Base-by-base conservation (phyloP, 208 protist genomes). In the Polymyxa betae region DNA sequence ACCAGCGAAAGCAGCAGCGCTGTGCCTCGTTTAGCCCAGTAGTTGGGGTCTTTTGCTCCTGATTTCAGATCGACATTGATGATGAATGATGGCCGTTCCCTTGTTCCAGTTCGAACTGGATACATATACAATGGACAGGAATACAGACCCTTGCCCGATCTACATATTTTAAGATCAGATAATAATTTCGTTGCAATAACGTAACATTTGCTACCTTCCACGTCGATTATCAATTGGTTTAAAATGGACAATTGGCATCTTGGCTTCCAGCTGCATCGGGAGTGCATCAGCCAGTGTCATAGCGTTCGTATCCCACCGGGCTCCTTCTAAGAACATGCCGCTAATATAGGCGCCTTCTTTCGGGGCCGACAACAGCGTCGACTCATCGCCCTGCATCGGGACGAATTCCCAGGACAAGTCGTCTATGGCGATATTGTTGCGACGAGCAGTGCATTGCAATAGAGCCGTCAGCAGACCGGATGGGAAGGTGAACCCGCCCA, bases 171-270 rank as follows among this genome's bases (percentile, higher is more conserved):
- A 38, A 77, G 54, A 78, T 95, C 93, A 0, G 96, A 91, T 0
- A 60, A 29, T 5, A 60, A 60, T 24, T 60, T 29, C 49, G 24
- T 29, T 29, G 24, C 49, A 29, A 29, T 60, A 5, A 60, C 24
- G 49, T 29, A 60, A 5, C 49, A 24, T 5, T 60, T 29, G 12
- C 88, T 95, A 94, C 35, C 72, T 35, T 41, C 95, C 95, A 90
- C 98, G 96, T 90, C 97, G 98, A 38, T 88, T 77, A 78, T 96
- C 93, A 0, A 96, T 91, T 0, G 98, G 97, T 92, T 97, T 98
- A 93, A 99, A 99, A 94, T 99, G 96, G 77, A 99, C 98, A 38
- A 99, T 95, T n/a, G 98, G 98, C 97, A 99, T 98, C 41, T 93
- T 38, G 90, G 96, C 95, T 41, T 97, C 94, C 35, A 99, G 95